A percentile compares a stretch with the other conserved stretches of the same genome.
phyloP scores from a whole-genome alignment of 495 filamentous ascomycete genomes.

The Lineolata rhizophorae region DNA sequence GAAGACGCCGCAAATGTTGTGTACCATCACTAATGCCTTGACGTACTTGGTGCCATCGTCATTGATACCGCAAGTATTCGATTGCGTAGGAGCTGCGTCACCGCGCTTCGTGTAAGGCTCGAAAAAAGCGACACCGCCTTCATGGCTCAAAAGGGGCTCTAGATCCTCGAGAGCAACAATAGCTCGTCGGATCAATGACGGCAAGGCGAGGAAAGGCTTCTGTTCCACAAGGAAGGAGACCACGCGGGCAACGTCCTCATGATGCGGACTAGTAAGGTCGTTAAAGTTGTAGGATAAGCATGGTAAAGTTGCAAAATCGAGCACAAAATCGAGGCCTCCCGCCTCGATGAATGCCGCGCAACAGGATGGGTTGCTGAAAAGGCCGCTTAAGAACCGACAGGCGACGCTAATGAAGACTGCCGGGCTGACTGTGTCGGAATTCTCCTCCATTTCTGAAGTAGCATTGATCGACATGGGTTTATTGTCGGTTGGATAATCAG shows the following conservation, averaged over 20 bases:
- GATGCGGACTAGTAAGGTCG: constrained; percentile 9
- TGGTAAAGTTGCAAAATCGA: constrained; percentile 62
- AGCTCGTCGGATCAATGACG: constrained; percentile 52
- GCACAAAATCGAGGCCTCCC: constrained; percentile 62
- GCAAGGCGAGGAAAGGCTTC: constrained; percentile 61
- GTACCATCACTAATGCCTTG: constrained; percentile 53
- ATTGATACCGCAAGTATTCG: too few relatives aligned
- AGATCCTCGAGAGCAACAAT: constrained; percentile 46
- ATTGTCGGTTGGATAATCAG: too few relatives aligned
- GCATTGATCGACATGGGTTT: too few relatives aligned
- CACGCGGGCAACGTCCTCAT: constrained; percentile 45
- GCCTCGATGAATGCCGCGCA: constrained; percentile 54
- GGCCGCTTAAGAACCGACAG: constrained; percentile 50
- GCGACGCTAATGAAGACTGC: constrained; percentile 53
- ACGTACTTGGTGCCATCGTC: constrained; percentile 46
- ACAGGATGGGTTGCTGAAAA: constrained; percentile 54
- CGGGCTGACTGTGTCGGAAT: constrained; percentile 24
- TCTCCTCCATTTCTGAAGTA: constrained; percentile 10
- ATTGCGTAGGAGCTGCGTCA: too few relatives aligned
- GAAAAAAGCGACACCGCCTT: constrained; percentile 38
- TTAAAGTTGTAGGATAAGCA: constrained; percentile 51
- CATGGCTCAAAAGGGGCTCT: constrained; percentile 34
- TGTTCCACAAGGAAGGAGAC: constrained; percentile 62
- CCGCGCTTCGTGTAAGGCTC: constrained; percentile 28
- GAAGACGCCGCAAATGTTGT: constrained; percentile 50